phyloP scores from a whole-genome alignment of 768 basidiomycete species.

The Wakefieldia striispora region DNA sequence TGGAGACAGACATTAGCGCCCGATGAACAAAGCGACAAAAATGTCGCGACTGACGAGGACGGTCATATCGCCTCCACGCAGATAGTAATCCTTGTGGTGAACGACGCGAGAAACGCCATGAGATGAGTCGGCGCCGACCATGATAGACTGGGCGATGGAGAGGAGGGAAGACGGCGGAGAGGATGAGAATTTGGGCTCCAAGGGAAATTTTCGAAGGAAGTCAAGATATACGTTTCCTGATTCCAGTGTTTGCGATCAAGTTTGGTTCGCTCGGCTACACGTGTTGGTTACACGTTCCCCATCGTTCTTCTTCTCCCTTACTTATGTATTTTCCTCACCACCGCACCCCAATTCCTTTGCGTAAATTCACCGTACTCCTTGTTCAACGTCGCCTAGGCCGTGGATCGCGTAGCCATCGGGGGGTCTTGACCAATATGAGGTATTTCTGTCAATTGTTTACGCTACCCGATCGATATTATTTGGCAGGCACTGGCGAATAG shows the following conservation, averaged over 20 bases:
- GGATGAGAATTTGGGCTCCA: constrained; percentile 26
- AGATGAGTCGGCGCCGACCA: constrained; percentile 22
- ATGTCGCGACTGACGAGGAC: constrained; percentile 45
- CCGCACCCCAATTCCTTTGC: constrained; percentile 21
- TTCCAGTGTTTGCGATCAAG: constrained; percentile 27
- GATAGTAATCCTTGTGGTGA: constrained; percentile 48
- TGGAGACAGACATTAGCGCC: constrained; percentile 29
- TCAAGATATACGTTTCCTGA: constrained; percentile 33
- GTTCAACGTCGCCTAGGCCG: constrained; percentile 7
- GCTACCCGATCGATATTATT: constrained; percentile 6
- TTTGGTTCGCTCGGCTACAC: constrained; percentile 28
- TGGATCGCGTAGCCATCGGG: constrained; percentile 1
- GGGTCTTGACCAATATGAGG: constrained; percentile 7
- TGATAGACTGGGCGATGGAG: constrained; percentile 21
- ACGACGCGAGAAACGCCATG: constrained; percentile 32
- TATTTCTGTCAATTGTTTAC: background rate
- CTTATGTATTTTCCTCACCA: constrained; percentile 20
- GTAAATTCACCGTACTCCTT: constrained; percentile 23
- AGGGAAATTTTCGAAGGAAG: constrained; percentile 38
- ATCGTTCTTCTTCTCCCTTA: constrained; percentile 12
- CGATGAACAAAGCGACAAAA: background rate
- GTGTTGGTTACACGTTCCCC: constrained; percentile 35
- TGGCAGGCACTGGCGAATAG: background rate
- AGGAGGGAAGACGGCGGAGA: constrained; percentile 30
- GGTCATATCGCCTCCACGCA: constrained; percentile 56